phyloP scores from a whole-genome alignment of 2,329 filamentous ascomycete species.

The Neoarthrinium moseri region DNA sequence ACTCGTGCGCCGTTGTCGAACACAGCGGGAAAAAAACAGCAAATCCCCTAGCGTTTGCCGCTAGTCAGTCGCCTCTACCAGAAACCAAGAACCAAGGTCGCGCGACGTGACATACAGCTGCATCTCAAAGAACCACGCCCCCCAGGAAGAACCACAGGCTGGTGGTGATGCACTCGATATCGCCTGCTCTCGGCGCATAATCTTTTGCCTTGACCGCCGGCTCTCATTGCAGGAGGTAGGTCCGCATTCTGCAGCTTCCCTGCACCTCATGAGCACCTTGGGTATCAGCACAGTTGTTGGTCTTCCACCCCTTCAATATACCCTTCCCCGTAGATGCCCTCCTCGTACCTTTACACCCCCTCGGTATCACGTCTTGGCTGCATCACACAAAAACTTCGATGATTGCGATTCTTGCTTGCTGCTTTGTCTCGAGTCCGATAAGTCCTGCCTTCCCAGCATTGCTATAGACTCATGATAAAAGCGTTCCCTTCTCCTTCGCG shows the following conservation, averaged over 20 bases:
- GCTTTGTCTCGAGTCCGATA: no score
- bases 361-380: no score
- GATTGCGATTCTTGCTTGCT: no score
- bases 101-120: conserved; percentile 2
- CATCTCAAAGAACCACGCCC: background rate
- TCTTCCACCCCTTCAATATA: background rate
- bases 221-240: conserved; percentile 4
- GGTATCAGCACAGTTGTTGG: no score
- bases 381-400: no score
- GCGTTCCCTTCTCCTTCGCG: no score
- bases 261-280: no score
- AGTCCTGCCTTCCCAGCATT: no score
- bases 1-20: no score
- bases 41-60: conserved; percentile 3
- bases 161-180: no score
- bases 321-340: background rate
- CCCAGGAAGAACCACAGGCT: background rate
- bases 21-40: no score
- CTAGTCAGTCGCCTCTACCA: background rate
- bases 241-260: background rate
- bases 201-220: conserved; percentile 6
- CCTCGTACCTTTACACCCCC: background rate
- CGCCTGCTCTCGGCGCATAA: conserved; percentile 1
- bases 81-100: background rate
- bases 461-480: no score